These are phyloP conservation scores for Samsoniella hepiali DNA, from an alignment of 2,329 filamentous ascomycete species.

Conservation along the genomic window DNA sequence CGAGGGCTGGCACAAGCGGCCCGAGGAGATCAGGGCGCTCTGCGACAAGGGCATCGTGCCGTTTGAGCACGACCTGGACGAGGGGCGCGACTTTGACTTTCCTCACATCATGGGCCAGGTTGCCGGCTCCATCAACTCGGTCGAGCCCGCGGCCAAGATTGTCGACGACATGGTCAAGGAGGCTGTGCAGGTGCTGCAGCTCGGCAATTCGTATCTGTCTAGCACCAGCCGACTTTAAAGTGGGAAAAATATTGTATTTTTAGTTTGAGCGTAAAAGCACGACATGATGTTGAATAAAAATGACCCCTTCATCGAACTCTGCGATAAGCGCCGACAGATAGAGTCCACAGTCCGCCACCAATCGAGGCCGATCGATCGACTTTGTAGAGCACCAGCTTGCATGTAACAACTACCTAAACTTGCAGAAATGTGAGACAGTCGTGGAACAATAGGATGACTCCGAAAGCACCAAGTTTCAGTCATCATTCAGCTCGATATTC, in stretches of 20 bases:
- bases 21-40: conserved; percentile 70
- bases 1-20: conserved; percentile 72
- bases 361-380: too few relatives aligned
- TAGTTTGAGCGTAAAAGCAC: neutral
- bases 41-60: conserved; percentile 77
- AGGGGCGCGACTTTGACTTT: conserved; percentile 76
- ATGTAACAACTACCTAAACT: too few relatives aligned
- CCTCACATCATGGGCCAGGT: conserved; percentile 96
- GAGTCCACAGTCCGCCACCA: too few relatives aligned
- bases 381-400: too few relatives aligned
- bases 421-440: too few relatives aligned
- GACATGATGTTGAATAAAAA: neutral
- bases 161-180: conserved; percentile 86
- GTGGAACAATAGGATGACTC: too few relatives aligned
- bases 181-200: conserved; percentile 64
- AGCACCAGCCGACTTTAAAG: conserved; percentile 41
- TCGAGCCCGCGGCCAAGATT: conserved; percentile 80
- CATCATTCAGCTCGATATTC: too few relatives aligned
- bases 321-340: too few relatives aligned
- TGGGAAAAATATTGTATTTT: neutral
- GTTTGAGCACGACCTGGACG: conserved; percentile 76
- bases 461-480: too few relatives aligned
- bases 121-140: conserved; percentile 69
- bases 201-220: conserved; percentile 59
- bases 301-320: neutral